Base-by-base conservation (phyloP, 768 basidiomycete species). In the Termitomyces sp. region DNA sequence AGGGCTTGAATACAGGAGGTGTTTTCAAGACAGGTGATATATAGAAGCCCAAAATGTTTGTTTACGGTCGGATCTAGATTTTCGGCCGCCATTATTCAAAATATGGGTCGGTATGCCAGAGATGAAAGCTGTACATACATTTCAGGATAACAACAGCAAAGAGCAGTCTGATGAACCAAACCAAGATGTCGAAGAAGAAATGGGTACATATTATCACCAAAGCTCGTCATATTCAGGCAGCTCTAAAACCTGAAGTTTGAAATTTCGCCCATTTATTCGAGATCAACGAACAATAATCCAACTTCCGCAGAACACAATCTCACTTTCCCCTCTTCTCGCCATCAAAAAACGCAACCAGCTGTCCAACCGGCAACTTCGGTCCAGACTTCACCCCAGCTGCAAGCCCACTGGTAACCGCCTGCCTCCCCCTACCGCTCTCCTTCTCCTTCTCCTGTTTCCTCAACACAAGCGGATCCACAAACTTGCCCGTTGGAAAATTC, bases 321-420 rank as follows among this genome's bases (percentile, higher is more conserved):
- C 30, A 33, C 48, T 12, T 47, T 33, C 36, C 26, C 18, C 20
- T 40, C 71, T 76, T 77, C 44, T 82, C 79, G 33, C 72, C 71
- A 67, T 93, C 89, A 66, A 94, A 94, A 72, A 89, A 93, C n/a
- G 90, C 90, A 14, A 92, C 89, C 46, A 94, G 72, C 66, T 93
- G 82, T 10, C 85, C 88, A 44, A 93, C 80, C 0, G 88, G 84
- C 14, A 89, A 81, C 74, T 91, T 92, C 55, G 77, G 83, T 68
- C 68, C 64, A 57, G 82, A 71, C 56, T 74, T 75, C 18, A 82
- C 75, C 63, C 77, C 77, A 4, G 75, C 81, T 41, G 77, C 73
- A 61, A 77, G 78, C 46, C 67, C 75, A 32, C 6, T 28, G 18
- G 16, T 30, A n/a, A 40, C 18, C 26, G 28, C 53, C 12, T 54